Evolutionary conservation across 768 basidiomycete genomes (phyloP).

Genomic region (Boletus sp.): DNA sequence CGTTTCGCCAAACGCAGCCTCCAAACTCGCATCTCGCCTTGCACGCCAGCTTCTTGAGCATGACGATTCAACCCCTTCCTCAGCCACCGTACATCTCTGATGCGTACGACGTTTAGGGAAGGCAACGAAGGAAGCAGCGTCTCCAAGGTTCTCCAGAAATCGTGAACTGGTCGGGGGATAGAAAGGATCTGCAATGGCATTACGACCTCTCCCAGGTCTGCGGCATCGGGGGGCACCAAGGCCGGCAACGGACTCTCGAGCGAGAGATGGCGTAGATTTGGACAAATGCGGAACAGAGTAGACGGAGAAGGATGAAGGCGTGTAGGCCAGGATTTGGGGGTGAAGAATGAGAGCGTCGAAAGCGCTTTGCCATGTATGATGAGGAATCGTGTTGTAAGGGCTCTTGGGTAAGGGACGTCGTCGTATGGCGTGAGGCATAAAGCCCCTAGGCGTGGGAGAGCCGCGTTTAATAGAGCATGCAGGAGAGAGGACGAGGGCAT

Average conservation of each 20-base stretch:
- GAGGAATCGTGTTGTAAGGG: constrained; percentile 60
- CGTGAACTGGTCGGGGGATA: constrained; percentile 67
- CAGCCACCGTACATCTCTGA: constrained; percentile 72
- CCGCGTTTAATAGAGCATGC: constrained; percentile 52
- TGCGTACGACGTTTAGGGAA: constrained; percentile 52
- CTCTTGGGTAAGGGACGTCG: constrained; percentile 57
- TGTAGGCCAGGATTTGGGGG: constrained; percentile 70
- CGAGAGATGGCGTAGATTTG: constrained; percentile 65
- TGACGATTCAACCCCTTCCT: constrained; percentile 59
- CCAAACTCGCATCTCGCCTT: constrained; percentile 82
- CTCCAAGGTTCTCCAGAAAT: constrained; percentile 59
- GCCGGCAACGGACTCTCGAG: constrained; percentile 67
- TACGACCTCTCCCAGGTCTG: constrained; percentile 29
- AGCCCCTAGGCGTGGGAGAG: constrained; percentile 61
- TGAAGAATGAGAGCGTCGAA: constrained; percentile 61
- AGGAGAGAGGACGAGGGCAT: constrained; percentile 67
- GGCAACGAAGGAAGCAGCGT: constrained; percentile 56
- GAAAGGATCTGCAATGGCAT: constrained; percentile 60
- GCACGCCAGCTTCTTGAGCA: constrained; percentile 73
- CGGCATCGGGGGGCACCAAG: constrained; percentile 34
- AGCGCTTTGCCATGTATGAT: constrained; percentile 55
- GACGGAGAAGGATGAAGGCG: constrained; percentile 53
- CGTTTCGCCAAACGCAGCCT: constrained; percentile 55
- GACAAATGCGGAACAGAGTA: constrained; percentile 47
- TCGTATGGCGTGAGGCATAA: constrained; percentile 74